Percentiles rank a stretch among this genome's conserved stretches.
phyloP scores from a whole-genome alignment of 2,329 filamentous ascomycete genomes.

The Penicillium expansum region DNA sequence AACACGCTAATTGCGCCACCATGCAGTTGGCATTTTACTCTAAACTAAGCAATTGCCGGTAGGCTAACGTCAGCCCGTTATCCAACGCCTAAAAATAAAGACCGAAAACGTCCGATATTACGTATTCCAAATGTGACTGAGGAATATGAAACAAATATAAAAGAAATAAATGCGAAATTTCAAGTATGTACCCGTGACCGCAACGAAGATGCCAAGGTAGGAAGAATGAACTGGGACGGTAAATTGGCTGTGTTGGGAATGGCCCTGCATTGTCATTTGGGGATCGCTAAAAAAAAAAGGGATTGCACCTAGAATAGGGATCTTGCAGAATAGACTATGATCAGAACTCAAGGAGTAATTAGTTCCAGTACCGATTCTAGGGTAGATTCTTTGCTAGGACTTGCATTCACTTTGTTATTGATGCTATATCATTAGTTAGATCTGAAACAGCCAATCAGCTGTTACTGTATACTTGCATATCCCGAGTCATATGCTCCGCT shows the following conservation, averaged over 20 bases:
- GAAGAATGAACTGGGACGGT: not conserved
- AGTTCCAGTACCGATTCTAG: too few relatives aligned
- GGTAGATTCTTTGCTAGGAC: too few relatives aligned
- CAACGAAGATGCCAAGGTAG: not conserved
- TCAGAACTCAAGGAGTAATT: too few relatives aligned
- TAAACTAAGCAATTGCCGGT: slow-evolving; percentile 9
- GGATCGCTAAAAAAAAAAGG: not conserved
- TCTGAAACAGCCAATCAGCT: too few relatives aligned
- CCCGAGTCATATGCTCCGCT: not conserved
- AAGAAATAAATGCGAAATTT: not conserved
- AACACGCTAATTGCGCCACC: slow-evolving; percentile 7
- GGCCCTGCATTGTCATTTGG: not conserved
- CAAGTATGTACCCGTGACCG: not conserved
- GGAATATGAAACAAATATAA: slow-evolving; percentile 1
- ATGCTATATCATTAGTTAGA: too few relatives aligned
- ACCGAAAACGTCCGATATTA: not conserved
- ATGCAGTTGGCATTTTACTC: slow-evolving; percentile 4
- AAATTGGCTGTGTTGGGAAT: not conserved
- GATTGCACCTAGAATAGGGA: too few relatives aligned
- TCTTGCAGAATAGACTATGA: too few relatives aligned
- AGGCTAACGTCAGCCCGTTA: slow-evolving; percentile 4
- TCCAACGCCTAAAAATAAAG: slow-evolving; percentile 5
- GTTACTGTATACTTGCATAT: not conserved
- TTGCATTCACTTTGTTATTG: too few relatives aligned
- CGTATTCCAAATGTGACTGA: not conserved